Conservation (phyloP, 176 grass and related monocot species). For the Triticum timopheevii region DNA sequence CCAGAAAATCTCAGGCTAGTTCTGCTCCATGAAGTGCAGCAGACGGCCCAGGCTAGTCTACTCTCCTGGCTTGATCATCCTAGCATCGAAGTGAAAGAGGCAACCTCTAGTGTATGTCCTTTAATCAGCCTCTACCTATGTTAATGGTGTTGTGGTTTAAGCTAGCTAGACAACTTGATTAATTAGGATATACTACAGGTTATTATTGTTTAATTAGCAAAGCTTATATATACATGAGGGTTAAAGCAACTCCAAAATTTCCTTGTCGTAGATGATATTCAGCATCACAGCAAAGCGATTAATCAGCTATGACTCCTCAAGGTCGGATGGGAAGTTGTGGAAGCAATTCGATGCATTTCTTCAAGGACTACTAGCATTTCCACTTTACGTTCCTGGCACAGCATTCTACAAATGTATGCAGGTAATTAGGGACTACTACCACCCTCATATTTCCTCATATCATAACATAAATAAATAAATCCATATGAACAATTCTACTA, state of each 20-base stretch:
- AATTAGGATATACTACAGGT: no score
- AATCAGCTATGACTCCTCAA: conserved; percentile 43
- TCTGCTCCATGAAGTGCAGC: conserved; percentile 42
- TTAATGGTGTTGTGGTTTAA: no score
- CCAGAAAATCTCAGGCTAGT: conserved; percentile 27
- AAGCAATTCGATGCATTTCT: conserved; percentile 45
- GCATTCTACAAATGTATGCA: conserved; percentile 55
- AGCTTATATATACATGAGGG: no score
- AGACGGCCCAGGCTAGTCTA: conserved; percentile 1
- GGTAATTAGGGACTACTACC: conserved; percentile 1
- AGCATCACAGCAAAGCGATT: conserved; percentile 57
- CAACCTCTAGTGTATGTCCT: conserved; percentile 37
- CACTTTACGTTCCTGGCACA: conserved; percentile 41
- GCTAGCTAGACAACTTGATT: no score
- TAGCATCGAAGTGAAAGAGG: conserved; percentile 40
- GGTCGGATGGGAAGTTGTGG: conserved; percentile 36
- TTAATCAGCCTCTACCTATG: no score
- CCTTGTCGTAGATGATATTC: conserved; percentile 56
- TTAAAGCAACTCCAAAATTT: no score
- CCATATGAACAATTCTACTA: no score
- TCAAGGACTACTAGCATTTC: conserved; percentile 41
- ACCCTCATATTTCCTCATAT: no score
- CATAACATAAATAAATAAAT: no score
- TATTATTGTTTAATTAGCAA: no score
- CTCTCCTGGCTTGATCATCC: conserved; percentile 30